A percentile compares a stretch with the other conserved stretches of the same genome.
Evolutionary conservation across 805 yeast species (phyloP).

Genomic region (Teunomyces funiuensis): DNA sequence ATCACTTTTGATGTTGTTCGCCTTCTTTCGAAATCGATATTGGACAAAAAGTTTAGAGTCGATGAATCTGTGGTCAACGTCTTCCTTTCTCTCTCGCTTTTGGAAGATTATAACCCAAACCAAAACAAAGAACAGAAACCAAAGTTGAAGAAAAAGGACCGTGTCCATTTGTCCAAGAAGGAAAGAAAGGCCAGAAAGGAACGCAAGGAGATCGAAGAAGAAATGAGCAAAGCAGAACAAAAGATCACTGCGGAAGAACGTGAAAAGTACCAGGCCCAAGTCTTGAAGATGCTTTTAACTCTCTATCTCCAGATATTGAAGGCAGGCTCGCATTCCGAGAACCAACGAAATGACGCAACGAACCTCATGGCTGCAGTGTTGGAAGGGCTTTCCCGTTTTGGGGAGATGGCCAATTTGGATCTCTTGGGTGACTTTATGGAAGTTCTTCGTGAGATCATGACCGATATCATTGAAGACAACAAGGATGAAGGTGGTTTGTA

Average conservation of each 20-base stretch:
- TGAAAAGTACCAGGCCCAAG: conserved; percentile 80
- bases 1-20: conserved; percentile 73
- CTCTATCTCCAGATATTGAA: conserved; percentile 77
- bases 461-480: conserved; percentile 40
- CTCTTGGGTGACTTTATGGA: conserved; percentile 89
- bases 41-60: conserved; percentile 71
- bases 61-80: conserved; percentile 81
- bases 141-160: conserved; percentile 70
- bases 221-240: conserved; percentile 81
- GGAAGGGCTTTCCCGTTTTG: conserved; percentile 88
- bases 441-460: conserved; percentile 79
- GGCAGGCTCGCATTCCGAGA: conserved; percentile 30
- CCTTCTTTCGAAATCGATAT: conserved; percentile 65
- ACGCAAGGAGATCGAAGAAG: conserved; percentile 82
- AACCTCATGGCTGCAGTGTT: conserved; percentile 76
- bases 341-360: conserved; percentile 49
- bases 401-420: conserved; percentile 91
- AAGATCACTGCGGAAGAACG: conserved; percentile 86
- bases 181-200: conserved; percentile 88
- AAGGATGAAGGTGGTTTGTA: conserved; percentile 30
- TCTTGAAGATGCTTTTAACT: conserved; percentile 68
- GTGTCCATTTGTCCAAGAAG: conserved; percentile 88
- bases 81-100: conserved; percentile 62
- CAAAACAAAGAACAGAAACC: conserved; percentile 41
- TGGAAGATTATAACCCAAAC: conserved; percentile 73